These are phyloP conservation scores for Solanum aculeatissimum DNA, from an alignment of 305 asterid genomes.

Conservation along the genomic window DNA sequence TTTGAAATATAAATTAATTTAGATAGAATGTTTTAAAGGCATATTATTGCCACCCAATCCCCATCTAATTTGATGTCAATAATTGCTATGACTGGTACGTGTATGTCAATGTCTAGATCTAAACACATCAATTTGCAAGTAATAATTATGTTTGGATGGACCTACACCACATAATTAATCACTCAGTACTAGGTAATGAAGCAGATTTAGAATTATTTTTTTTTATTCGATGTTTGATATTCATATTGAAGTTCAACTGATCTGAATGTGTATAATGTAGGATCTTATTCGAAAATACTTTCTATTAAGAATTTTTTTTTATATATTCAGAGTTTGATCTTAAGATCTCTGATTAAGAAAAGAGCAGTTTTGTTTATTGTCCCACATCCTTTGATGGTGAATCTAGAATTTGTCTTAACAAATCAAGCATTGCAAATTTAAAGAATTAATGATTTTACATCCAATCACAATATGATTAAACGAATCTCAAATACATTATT, in stretches of 20 bases:
- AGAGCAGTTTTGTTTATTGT: not conserved
- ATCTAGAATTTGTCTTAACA: not conserved
- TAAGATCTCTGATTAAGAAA: not conserved
- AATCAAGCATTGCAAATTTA: not conserved
- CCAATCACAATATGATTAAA: not conserved
- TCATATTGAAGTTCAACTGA: not conserved
- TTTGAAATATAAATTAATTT: too few relatives aligned
- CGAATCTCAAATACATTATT: not conserved
- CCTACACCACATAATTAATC: not conserved
- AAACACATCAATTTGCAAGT: not conserved
- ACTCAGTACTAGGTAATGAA: not conserved
- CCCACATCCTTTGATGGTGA: not conserved
- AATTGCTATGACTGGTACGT: not conserved
- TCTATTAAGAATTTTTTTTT: not conserved
- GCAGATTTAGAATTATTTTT: not conserved
- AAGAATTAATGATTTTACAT: not conserved
- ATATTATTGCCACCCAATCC: not conserved
- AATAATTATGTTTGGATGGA: not conserved
- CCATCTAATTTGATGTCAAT: not conserved
- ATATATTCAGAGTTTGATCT: not conserved
- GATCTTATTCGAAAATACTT: not conserved
- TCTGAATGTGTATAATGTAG: not conserved
- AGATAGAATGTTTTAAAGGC: too few relatives aligned
- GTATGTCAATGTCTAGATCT: not conserved
- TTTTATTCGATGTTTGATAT: not conserved